Evolutionary conservation across 2,329 filamentous ascomycete genomes (phyloP), one percentile per base, ranked within the genome.

Genomic region (Periconia sp.): DNA sequence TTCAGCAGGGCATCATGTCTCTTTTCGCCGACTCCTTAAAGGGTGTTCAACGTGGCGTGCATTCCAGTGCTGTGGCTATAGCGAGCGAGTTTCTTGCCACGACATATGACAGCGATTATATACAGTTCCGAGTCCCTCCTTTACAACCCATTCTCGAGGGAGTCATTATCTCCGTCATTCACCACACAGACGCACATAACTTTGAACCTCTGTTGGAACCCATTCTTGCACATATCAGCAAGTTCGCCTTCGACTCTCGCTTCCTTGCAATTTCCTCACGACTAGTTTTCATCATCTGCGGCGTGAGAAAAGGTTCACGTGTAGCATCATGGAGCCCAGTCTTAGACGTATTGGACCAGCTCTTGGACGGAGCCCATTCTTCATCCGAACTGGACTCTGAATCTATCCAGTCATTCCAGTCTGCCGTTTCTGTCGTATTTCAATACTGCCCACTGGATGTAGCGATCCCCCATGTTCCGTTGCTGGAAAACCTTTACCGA

Each of bases 1-100:
- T 96, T 70, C 88, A 89, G 58, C 87, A 95, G 69, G 94, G 93
- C 51, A 74, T 97, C 44, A 97, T 96, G 91, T 90, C 86, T 17
- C 87, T 97, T 80, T 91, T 97, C 66, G 87, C 91, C 3, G 93
- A 97, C 73, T 87, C 92, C 9, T 82, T 86, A 49, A 85, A 85
- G 62, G 85, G 85, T 23, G 75, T 87, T 30, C 83, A 86, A 57
- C 71, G 77, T 47, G 80, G 79, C 0, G 69, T 87, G 8, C 82
- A 87, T 66, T 83, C 83, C 2, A 82, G 82, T 59, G 84, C 81
- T 31, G 64, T 75, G 2, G 77, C 80, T 10, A 78, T 86, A 18
- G 62, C 86, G 20, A 71, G 75, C 44, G 82, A 81, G 56, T 62
- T 87, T 9, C 56, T 86, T 15, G 41, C 52, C 14, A 65, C 72